A percentile compares a stretch with the other conserved stretches of the same genome.
phyloP scores from a whole-genome alignment of 2,329 filamentous ascomycete species.

The Coniosporium tulheliwenetii region DNA sequence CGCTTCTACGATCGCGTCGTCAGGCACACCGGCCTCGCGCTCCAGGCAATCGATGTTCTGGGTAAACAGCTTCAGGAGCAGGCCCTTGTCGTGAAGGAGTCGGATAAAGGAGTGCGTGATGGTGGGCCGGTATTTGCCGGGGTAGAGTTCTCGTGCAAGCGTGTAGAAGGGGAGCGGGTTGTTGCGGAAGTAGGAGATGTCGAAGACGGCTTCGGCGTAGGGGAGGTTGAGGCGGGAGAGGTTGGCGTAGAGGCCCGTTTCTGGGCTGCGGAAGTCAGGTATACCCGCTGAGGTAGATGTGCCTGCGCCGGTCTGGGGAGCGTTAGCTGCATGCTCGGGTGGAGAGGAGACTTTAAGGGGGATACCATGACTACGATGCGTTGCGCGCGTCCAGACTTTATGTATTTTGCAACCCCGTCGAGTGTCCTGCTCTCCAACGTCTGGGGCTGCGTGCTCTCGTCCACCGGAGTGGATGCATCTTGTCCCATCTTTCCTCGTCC shows the following conservation, averaged over 20 bases:
- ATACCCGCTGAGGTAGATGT: slow-evolving; percentile 64
- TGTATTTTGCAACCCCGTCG: slow-evolving; percentile 62
- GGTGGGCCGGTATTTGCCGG: slow-evolving; percentile 76
- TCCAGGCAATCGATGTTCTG: slow-evolving; percentile 98
- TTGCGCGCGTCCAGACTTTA: slow-evolving; percentile 50
- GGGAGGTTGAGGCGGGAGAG: slow-evolving; percentile 74
- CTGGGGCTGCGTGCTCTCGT: slow-evolving; percentile 46
- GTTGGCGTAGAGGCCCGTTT: slow-evolving; percentile 88
- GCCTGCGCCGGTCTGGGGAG: slow-evolving; percentile 57
- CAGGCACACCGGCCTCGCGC: slow-evolving; percentile 67
- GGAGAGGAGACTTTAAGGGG: background rate
- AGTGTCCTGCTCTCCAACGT: slow-evolving; percentile 56
- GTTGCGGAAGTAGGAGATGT: slow-evolving; percentile 72
- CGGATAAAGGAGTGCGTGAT: slow-evolving; percentile 80
- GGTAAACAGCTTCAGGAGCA: slow-evolving; percentile 78
- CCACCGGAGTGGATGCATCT: slow-evolving; percentile 54
- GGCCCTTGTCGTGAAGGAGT: slow-evolving; percentile 61
- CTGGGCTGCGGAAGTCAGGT: slow-evolving; percentile 86
- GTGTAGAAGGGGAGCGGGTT: slow-evolving; percentile 86
- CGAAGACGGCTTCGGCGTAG: slow-evolving; percentile 85
- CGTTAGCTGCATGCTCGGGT: slow-evolving; percentile 2
- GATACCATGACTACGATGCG: slow-evolving; percentile 66
- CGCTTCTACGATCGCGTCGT: slow-evolving; percentile 73
- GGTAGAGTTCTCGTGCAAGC: slow-evolving; percentile 81
- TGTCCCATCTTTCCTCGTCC: slow-evolving; percentile 59